phyloP scores from a whole-genome alignment of 1,139 yeast species.

The Blastobotrys arbuscula region DNA sequence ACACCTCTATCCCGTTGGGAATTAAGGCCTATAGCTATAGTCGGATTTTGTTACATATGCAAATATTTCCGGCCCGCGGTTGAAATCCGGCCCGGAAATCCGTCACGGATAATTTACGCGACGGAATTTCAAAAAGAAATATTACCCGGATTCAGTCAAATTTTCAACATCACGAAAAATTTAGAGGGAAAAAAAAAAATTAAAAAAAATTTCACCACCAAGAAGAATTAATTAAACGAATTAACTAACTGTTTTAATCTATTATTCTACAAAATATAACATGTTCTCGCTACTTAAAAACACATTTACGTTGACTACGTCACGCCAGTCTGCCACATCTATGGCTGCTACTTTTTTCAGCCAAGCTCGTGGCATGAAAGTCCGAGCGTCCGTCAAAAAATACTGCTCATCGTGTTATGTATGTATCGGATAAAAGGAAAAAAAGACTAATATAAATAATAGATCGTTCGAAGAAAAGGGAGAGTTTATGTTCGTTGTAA shows the following conservation, averaged over 20 bases:
- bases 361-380: conserved; percentile 52
- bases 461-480: no score
- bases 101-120: no score
- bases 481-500: conserved; percentile 90
- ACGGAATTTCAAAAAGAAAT: no score
- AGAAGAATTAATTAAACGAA: no score
- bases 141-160: no score
- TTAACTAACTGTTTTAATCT: neutral
- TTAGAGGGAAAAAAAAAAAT: neutral
- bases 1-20: no score
- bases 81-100: no score
- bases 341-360: conserved; percentile 16
- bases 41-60: neutral
- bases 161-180: no score
- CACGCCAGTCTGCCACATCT: conserved; percentile 13
- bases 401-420: conserved; percentile 85
- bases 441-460: no score
- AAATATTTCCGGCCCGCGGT: no score
- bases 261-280: neutral
- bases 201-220: neutral
- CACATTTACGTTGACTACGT: conserved; percentile 7
- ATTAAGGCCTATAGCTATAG: no score
- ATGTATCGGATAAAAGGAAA: conserved; percentile 18
- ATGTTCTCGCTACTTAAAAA: conserved; percentile 14
- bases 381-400: conserved; percentile 81